Evolutionary conservation across 2,329 filamentous ascomycete species (phyloP).

Genomic region (Alternaria brassicicola): DNA sequence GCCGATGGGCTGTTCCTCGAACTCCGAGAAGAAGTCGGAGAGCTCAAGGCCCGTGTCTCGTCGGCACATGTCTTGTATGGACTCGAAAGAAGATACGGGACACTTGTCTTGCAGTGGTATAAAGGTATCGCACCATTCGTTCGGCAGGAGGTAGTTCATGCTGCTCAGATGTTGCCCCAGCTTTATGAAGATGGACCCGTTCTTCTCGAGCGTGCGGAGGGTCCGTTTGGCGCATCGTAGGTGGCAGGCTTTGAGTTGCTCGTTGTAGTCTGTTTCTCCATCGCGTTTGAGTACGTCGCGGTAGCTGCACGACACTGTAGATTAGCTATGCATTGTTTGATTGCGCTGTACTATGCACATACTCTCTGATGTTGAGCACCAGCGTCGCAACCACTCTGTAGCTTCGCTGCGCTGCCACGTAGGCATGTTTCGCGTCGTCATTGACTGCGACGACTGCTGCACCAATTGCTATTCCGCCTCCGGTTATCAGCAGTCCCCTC

Average conservation of each 20-base stretch:
- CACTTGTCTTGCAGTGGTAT: conserved; percentile 95
- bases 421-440: conserved; percentile 76
- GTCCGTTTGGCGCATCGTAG: conserved; percentile 91
- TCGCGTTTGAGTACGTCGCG: conserved; percentile 78
- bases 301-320: conserved; percentile 66
- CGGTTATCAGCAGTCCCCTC: conserved; percentile 34
- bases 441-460: conserved; percentile 58
- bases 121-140: conserved; percentile 94
- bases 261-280: conserved; percentile 68
- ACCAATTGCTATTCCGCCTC: conserved; percentile 42
- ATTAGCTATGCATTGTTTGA: conserved; percentile 20
- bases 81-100: conserved; percentile 86
- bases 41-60: conserved; percentile 80
- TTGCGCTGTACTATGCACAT: conserved; percentile 42
- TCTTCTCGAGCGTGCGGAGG: conserved; percentile 85
- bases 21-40: conserved; percentile 84
- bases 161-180: conserved; percentile 94
- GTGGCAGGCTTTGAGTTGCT: conserved; percentile 81
- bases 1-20: conserved; percentile 80
- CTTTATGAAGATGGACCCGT: conserved; percentile 98
- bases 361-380: conserved; percentile 89
- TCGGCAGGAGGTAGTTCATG: conserved; percentile 90
- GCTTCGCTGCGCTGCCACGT: conserved; percentile 75
- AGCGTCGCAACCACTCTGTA: conserved; percentile 78
- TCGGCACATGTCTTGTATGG: conserved; percentile 84